These are phyloP conservation scores for Amanita muscaria DNA, from an alignment of 768 basidiomycete species.

Conservation along the genomic window DNA sequence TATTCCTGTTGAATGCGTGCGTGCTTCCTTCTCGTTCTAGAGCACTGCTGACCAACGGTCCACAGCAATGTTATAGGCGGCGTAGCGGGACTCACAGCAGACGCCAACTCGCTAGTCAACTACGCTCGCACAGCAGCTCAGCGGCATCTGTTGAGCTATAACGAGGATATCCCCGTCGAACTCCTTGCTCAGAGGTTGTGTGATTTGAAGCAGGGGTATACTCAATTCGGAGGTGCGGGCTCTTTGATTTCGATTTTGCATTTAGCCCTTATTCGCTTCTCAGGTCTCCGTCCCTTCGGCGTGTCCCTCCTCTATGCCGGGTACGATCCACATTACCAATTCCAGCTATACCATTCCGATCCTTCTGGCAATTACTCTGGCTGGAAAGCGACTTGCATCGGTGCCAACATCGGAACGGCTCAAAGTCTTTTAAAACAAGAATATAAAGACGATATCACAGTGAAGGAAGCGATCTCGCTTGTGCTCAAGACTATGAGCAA, in stretches of 20 bases:
- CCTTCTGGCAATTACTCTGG: constrained; percentile 98
- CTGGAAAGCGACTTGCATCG: constrained; percentile 98
- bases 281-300: constrained; percentile 95
- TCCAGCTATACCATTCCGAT: constrained; percentile 98
- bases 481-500: constrained; percentile 96
- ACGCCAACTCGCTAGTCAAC: constrained; percentile 96
- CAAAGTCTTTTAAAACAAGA: constrained; percentile 95
- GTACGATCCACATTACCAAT: constrained; percentile 90
- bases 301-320: constrained; percentile 96
- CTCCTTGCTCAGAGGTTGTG: constrained; percentile 88
- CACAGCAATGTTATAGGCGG: constrained; percentile 94
- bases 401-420: constrained; percentile 96
- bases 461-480: constrained; percentile 89
- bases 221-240: constrained; percentile 75
- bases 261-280: background rate
- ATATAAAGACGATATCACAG: constrained; percentile 88
- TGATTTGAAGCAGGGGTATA: constrained; percentile 98
- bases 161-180: constrained; percentile 98
- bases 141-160: constrained; percentile 78
- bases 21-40: constrained; percentile 18
- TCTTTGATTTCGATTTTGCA: background rate
- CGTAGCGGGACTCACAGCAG: constrained; percentile 92
- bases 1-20: constrained; percentile 88
- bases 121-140: constrained; percentile 89
- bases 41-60: too few species aligned